Conservation (phyloP, 305 asterid species). For the Fraxinus dipetala region DNA sequence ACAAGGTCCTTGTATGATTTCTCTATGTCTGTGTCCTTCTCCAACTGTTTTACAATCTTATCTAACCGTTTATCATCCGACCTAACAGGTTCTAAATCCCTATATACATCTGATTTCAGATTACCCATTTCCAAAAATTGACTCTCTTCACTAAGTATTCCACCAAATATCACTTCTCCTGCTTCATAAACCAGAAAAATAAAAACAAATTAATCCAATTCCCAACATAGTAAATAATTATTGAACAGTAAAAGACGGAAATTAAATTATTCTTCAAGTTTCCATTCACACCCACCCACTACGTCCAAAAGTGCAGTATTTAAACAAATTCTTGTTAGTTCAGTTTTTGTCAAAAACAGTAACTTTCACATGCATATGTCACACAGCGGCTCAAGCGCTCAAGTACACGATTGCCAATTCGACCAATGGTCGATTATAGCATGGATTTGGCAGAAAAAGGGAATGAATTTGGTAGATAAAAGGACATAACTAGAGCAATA, state of each 20-base stretch:
- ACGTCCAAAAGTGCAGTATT: background rate
- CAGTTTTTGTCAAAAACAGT: background rate
- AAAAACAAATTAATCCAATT: background rate
- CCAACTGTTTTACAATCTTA: background rate
- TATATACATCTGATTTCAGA: background rate
- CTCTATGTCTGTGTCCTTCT: background rate
- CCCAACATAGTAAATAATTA: background rate
- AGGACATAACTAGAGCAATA: background rate
- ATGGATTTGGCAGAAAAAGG: background rate
- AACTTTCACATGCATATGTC: background rate
- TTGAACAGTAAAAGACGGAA: background rate
- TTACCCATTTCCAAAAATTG: background rate
- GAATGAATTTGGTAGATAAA: background rate
- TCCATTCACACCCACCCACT: background rate
- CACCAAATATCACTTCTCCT: background rate
- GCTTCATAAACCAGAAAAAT: background rate
- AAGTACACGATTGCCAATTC: background rate
- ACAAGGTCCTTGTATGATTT: background rate
- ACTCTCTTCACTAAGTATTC: background rate
- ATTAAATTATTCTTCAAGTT: background rate
- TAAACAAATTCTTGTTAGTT: background rate
- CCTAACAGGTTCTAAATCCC: background rate
- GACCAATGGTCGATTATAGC: background rate
- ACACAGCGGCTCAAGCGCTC: background rate
- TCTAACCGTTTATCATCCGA: background rate